Evolutionary conservation across 164 flowering plant species (phyloP).

Genomic region (Cinnamomum chago): DNA sequence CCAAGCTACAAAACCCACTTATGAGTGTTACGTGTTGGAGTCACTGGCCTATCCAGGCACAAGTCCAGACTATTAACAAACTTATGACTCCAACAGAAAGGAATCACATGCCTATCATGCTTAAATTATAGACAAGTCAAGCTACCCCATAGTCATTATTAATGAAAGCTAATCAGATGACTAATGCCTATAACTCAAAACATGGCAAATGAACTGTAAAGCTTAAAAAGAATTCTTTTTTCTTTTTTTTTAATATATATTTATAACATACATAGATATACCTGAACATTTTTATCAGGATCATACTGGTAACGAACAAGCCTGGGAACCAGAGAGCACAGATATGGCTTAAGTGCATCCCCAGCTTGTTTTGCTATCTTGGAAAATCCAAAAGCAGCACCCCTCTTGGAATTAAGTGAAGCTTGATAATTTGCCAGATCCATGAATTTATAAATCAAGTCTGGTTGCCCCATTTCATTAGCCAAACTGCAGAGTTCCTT

Average conservation of each 20-base stretch:
- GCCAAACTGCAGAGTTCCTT: conserved; percentile 95
- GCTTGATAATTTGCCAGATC: conserved; percentile 96
- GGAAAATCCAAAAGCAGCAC: conserved; percentile 99
- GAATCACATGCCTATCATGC: no score
- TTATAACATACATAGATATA: conserved; percentile 10
- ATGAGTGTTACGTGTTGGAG: no score
- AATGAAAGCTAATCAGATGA: no score
- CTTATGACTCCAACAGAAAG: no score
- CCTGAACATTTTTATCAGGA: conserved; percentile 99
- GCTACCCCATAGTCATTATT: no score
- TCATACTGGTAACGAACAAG: conserved; percentile 96
- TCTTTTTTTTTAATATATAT: no score
- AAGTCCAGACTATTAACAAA: no score
- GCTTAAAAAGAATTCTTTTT: no score
- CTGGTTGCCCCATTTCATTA: conserved; percentile 99
- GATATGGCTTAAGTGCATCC: conserved; percentile 86
- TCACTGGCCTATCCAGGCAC: no score
- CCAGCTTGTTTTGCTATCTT: conserved; percentile 98
- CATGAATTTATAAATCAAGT: conserved; percentile 94
- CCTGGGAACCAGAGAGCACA: conserved; percentile 71
- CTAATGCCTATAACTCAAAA: no score
- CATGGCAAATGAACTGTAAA: not conserved
- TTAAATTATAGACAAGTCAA: no score
- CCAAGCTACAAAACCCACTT: no score
- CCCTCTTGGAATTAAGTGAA: conserved; percentile 90